Evolutionary conservation across 1,284 basidiomycete genomes (phyloP).

Genomic region (Agaricales sp.): DNA sequence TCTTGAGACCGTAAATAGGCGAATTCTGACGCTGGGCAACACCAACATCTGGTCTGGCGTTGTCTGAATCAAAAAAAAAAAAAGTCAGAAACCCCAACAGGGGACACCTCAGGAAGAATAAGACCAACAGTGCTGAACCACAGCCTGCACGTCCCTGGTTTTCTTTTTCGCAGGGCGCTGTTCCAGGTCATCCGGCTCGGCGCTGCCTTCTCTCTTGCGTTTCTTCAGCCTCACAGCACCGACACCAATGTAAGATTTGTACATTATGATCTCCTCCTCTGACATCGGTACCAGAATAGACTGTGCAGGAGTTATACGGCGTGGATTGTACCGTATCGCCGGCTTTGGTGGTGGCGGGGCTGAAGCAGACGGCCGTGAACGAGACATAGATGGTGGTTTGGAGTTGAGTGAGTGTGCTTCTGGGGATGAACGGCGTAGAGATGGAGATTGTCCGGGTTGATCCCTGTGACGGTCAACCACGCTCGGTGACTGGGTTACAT

Average conservation of each 20-base stretch:
- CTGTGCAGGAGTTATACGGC: slow-evolving; percentile 46
- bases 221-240: slow-evolving; percentile 49
- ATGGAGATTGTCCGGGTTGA: not conserved
- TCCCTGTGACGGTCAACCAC: not conserved
- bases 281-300: slow-evolving; percentile 59
- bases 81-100: slow-evolving; percentile 2
- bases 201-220: slow-evolving; percentile 41
- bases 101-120: slow-evolving; percentile 5
- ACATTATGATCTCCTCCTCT: slow-evolving; percentile 48
- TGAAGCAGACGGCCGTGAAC: slow-evolving; percentile 19
- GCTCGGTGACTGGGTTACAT: not conserved
- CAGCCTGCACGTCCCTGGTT: slow-evolving; percentile 53
- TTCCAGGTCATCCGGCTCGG: slow-evolving; percentile 30
- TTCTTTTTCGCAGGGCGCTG: slow-evolving; percentile 37
- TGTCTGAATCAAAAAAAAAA: slow-evolving; percentile 46
- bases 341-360: slow-evolving; percentile 50
- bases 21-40: slow-evolving; percentile 79
- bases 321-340: slow-evolving; percentile 59
- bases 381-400: slow-evolving; percentile 12
- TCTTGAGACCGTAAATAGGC: slow-evolving; percentile 92
- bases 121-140: slow-evolving; percentile 63
- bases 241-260: slow-evolving; percentile 44
- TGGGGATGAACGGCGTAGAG: not conserved
- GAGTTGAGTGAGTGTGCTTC: not conserved
- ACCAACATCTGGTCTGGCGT: slow-evolving; percentile 86